Evolutionary conservation across 2,329 filamentous ascomycete species (phyloP), one percentile per base, ranked within the genome.

Genomic region (Aspergillus niger): DNA sequence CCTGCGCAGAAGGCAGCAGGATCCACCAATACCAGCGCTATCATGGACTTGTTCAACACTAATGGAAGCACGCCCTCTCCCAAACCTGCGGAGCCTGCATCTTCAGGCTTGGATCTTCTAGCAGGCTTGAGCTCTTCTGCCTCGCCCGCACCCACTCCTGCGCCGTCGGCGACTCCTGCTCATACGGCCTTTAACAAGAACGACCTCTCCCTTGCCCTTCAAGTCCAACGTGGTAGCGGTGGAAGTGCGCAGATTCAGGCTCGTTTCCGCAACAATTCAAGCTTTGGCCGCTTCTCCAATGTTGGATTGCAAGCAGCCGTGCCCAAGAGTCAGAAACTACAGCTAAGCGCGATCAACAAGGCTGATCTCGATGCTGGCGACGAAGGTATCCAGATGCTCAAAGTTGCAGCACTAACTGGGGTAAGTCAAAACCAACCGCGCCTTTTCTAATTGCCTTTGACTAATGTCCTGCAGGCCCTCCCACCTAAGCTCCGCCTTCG

Each of bases 251-350:
- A 97, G 73, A 88, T 96, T 6, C 82, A 89, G 53, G 92, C 92
- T 15, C 87, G 88, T 8, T 99, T 99, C 82, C 86, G 85, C 41
- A 98, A 98, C 76, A 85, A 80, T 0, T 89, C 88, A 13, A 82
- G 83, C 60, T 86, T 89, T 30, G 83, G 83, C 13, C 79, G 81
- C 13, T 82, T 98, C 52, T 88, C 88, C 15, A 86, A 85, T 49
- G 91, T 98, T 30, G 91, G 91, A 26, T 77, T 99, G 66, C 95
- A 99, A 76, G 95, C 94, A 47, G 95, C 95, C 0, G 95, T 99
- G 57, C 95, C 95, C 8, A 99, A 98, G 79, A 92, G 91, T 48
- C 95, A 99, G 79, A 97, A 95, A 75, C 79, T 99, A 70, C 92
- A 97, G 74, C 80, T 99, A 66, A 89, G 96, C 74, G 91, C 89